Conservation (phyloP, 140 eudicot species). For the Eryngium alpinum region DNA sequence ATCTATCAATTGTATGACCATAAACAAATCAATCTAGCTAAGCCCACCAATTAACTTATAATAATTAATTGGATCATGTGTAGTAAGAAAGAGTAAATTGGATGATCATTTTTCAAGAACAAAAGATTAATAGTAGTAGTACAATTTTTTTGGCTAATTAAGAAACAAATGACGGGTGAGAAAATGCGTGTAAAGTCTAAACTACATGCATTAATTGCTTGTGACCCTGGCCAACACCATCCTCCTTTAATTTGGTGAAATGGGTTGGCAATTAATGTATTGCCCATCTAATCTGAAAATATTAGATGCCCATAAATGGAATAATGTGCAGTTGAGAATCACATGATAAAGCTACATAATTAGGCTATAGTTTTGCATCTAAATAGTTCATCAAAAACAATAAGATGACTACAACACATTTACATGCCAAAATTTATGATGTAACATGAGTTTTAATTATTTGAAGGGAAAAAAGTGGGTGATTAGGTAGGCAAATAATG, state of each 20-base stretch:
- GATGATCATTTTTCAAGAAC: no score
- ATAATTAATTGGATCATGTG: no score
- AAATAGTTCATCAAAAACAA: no score
- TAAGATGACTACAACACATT: no score
- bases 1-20: slow-evolving; percentile 1
- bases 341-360: background rate
- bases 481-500: slow-evolving; percentile 12
- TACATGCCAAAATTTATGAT: background rate
- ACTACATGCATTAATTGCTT: slow-evolving; percentile 16
- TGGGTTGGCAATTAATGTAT: slow-evolving; percentile 9
- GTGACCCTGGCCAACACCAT: slow-evolving; percentile 16
- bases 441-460: background rate
- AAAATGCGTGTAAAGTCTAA: slow-evolving; percentile 9
- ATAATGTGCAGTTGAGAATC: background rate
- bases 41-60: no score
- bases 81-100: no score
- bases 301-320: background rate
- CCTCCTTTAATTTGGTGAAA: slow-evolving; percentile 7
- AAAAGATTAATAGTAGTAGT: no score
- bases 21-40: background rate
- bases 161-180: background rate
- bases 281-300: background rate
- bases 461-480: background rate
- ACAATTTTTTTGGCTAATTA: background rate
- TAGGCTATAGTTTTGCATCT: background rate